Conservation (phyloP, 371 early-diverging fungal genomes). For the Actinomucor elegans region DNA sequence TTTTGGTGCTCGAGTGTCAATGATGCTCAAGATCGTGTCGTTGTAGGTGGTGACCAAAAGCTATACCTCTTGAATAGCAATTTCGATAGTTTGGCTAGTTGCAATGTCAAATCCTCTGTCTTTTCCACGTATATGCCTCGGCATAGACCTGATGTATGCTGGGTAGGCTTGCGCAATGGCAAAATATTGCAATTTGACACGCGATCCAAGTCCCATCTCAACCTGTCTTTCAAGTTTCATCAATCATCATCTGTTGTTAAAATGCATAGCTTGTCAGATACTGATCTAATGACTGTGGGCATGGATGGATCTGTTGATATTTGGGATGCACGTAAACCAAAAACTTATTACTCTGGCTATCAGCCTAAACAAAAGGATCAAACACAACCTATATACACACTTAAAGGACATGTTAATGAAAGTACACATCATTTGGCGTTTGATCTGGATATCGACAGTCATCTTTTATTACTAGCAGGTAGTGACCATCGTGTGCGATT, state of each 20-base stretch:
- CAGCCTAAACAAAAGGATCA: not conserved
- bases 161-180: constrained; percentile 30
- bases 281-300: constrained; percentile 14
- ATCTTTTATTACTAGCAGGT: constrained; percentile 20
- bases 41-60: constrained; percentile 25
- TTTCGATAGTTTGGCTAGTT: not conserved
- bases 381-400: constrained; percentile 12
- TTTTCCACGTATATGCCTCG: constrained; percentile 10
- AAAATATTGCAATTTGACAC: no score
- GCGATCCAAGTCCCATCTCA: no score
- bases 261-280: constrained; percentile 11
- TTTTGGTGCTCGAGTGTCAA: constrained; percentile 20
- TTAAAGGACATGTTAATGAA: constrained; percentile 27
- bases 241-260: constrained; percentile 22
- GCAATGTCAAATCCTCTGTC: constrained; percentile 15
- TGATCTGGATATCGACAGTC: constrained; percentile 20
- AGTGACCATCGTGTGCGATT: constrained; percentile 22
- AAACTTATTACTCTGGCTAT: not conserved
- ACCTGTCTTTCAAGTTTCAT: no score
- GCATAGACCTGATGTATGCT: constrained; percentile 3
- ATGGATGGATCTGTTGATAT: constrained; percentile 24
- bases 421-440: constrained; percentile 13
- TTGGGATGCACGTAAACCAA: constrained; percentile 24
- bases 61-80: constrained; percentile 13
- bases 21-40: not conserved